A percentile compares a stretch with the other conserved stretches of the same genome.
Evolutionary conservation across 179 eudicot genomes (phyloP).

Genomic region (Silene vulgaris): DNA sequence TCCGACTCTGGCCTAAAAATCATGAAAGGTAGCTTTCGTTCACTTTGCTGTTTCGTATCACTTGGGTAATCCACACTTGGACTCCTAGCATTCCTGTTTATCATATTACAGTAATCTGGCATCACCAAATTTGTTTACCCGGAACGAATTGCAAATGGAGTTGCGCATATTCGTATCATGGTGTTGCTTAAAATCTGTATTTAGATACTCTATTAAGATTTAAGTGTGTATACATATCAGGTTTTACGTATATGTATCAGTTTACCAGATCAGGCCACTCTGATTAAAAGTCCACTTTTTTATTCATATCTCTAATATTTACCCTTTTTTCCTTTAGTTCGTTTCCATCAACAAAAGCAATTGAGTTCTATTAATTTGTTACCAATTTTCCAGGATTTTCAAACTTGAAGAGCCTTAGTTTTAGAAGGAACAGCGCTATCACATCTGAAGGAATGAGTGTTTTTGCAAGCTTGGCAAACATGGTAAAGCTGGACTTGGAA

Average conservation of each 20-base stretch:
- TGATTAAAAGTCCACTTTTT: not conserved
- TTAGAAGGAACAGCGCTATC: slow-evolving; percentile 50
- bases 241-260: too few relatives aligned
- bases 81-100: not conserved
- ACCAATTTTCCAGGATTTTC: slow-evolving; percentile 46
- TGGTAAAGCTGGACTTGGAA: slow-evolving; percentile 67
- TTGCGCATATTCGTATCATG: too few relatives aligned
- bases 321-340: not conserved
- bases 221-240: too few relatives aligned
- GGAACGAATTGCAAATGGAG: too few relatives aligned
- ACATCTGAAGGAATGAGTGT: slow-evolving; percentile 60
- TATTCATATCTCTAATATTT: not conserved
- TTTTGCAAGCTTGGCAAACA: slow-evolving; percentile 46
- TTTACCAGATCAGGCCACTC: not conserved
- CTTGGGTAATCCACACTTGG: not conserved
- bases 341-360: not conserved
- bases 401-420: slow-evolving; percentile 54
- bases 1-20: slow-evolving; percentile 50
- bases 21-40: slow-evolving; percentile 38
- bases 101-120: too few relatives aligned
- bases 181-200: too few relatives aligned
- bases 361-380: not conserved
- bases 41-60: not conserved
- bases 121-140: too few relatives aligned
- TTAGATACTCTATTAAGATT: too few relatives aligned